A percentile compares a stretch with the other conserved stretches of the same genome.
These are phyloP conservation scores for Zygnema circumcarinatum DNA, from an alignment of 139 green algal genomes.

Conservation along the genomic window DNA sequence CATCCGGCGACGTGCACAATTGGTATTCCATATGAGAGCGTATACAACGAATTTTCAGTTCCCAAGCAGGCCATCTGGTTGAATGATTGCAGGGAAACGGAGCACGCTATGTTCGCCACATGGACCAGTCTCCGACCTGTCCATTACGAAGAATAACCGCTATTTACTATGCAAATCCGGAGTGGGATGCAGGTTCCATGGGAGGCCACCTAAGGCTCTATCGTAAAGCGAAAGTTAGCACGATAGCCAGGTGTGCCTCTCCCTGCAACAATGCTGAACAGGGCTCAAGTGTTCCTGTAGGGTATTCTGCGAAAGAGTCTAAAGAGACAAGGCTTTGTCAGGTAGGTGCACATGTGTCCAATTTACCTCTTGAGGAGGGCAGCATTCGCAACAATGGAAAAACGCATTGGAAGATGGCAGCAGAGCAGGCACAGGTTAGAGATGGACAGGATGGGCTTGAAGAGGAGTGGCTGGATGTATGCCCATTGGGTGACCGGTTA, in stretches of 20 bases:
- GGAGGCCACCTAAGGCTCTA: conserved; percentile 70
- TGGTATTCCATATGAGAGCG: no score
- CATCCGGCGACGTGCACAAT: no score
- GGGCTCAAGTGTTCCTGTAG: no score
- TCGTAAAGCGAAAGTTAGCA: no score
- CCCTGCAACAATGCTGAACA: no score
- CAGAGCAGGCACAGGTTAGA: background rate
- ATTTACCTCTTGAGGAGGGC: no score
- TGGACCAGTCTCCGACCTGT: conserved; percentile 64
- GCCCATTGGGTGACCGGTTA: conserved; percentile 69
- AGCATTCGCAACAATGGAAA: no score
- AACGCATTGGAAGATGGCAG: no score
- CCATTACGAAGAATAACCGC: conserved; percentile 69
- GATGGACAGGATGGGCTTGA: background rate
- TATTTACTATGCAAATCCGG: conserved; percentile 76
- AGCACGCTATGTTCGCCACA: conserved; percentile 75
- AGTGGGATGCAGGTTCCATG: conserved; percentile 60
- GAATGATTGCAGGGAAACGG: conserved; percentile 55
- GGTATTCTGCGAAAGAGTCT: no score
- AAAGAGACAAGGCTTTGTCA: no score
- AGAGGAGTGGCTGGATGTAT: conserved; percentile 52
- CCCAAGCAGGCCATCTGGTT: background rate
- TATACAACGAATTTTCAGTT: background rate
- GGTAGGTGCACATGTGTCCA: no score
- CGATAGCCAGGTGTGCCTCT: no score